phyloP scores from a whole-genome alignment of 805 yeast genomes.

The Yamadazyma sp. region DNA sequence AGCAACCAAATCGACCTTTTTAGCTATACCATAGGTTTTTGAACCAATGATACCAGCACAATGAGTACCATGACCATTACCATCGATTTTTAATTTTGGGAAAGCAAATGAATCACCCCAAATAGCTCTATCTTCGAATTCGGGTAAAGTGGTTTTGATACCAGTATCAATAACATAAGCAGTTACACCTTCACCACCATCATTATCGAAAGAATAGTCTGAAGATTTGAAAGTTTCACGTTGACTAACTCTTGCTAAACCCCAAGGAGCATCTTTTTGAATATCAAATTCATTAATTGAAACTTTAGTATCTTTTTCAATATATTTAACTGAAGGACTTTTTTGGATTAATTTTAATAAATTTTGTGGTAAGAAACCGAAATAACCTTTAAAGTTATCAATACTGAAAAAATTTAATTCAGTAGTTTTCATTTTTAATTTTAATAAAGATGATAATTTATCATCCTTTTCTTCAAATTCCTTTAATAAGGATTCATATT shows the following conservation, averaged over 20 bases:
- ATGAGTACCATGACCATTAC: conserved; percentile 89
- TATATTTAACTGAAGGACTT: conserved; percentile 21
- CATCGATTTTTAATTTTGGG: conserved; percentile 46
- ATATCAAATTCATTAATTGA: conserved; percentile 27
- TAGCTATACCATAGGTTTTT: conserved; percentile 77
- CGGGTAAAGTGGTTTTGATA: conserved; percentile 56
- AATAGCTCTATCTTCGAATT: conserved; percentile 58
- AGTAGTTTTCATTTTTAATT: conserved; percentile 11
- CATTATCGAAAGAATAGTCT: conserved; percentile 33
- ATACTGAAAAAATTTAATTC: conserved; percentile 53
- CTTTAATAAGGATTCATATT: conserved; percentile 13
- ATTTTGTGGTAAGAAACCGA: conserved; percentile 60
- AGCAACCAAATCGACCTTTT: conserved; percentile 43
- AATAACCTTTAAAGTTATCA: conserved; percentile 65
- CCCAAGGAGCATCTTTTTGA: conserved; percentile 41
- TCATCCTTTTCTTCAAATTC: conserved; percentile 2
- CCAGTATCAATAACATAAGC: conserved; percentile 89
- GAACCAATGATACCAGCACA: conserved; percentile 90
- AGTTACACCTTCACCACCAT: conserved; percentile 49
- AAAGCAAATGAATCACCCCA: conserved; percentile 46
- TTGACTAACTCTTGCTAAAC: conserved; percentile 37
- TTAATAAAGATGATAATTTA: conserved; percentile 10
- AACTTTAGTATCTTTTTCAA: conserved; percentile 44
- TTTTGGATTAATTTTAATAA: conserved; percentile 13
- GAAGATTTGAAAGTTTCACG: conserved; percentile 21